These are phyloP conservation scores for Pseudogymnoascus sp. DNA, from an alignment of 2,329 filamentous ascomycete species.

Conservation along the genomic window DNA sequence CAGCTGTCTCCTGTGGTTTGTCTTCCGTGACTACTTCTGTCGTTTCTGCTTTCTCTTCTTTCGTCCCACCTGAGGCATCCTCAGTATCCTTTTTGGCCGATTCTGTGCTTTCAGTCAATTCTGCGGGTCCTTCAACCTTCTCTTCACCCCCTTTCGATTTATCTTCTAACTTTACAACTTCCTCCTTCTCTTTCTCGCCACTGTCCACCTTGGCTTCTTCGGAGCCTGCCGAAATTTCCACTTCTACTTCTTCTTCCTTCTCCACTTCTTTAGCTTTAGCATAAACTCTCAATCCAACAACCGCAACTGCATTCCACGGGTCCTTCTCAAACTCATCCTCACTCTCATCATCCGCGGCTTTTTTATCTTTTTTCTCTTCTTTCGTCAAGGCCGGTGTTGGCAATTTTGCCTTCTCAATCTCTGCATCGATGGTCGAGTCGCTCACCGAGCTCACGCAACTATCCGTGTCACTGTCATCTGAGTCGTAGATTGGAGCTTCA, in stretches of 20 bases:
- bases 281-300: conserved; percentile 54
- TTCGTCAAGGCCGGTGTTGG: not conserved
- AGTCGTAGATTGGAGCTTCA: not conserved
- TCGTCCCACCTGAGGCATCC: not conserved
- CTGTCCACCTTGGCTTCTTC: conserved; percentile 18
- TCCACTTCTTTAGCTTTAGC: conserved; percentile 36
- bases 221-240: conserved; percentile 16
- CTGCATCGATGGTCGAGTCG: conserved; percentile 2
- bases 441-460: conserved; percentile 2
- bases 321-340: conserved; percentile 47
- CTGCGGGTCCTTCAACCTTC: not conserved
- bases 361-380: conserved; percentile 7
- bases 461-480: not conserved
- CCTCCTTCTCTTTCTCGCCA: conserved; percentile 15
- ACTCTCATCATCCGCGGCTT: conserved; percentile 33
- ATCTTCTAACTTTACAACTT: conserved; percentile 14
- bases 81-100: not conserved
- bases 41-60: not conserved
- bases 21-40: not conserved
- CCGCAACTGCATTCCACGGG: conserved; percentile 56
- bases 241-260: conserved; percentile 14
- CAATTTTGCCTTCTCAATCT: not conserved
- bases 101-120: not conserved
- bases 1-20: not conserved
- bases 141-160: conserved; percentile 21